These are phyloP conservation scores for Patellifolia procumbens DNA, from an alignment of 179 eudicot genomes.

Conservation along the genomic window DNA sequence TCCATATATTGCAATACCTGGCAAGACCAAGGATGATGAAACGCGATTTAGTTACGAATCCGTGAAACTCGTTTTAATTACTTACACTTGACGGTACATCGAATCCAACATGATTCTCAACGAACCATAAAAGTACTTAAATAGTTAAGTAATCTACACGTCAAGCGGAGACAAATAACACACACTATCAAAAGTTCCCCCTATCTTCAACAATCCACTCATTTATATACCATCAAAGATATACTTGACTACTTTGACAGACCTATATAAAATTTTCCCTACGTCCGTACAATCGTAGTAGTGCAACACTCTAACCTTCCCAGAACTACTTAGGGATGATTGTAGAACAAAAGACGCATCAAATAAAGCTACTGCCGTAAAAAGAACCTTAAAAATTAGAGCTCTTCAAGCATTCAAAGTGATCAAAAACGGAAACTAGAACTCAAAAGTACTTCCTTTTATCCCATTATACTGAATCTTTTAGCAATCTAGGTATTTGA, in stretches of 20 bases:
- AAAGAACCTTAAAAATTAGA: neutral
- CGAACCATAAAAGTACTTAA: neutral
- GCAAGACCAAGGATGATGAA: neutral
- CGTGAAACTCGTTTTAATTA: neutral
- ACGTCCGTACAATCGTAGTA: neutral
- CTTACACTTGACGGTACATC: neutral
- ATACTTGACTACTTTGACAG: neutral
- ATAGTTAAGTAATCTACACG: neutral
- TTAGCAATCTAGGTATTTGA: neutral
- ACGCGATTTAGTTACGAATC: neutral
- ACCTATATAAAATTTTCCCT: neutral
- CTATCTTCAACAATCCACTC: neutral
- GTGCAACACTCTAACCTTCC: too few species aligned
- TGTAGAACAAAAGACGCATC: neutral
- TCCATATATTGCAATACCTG: slow-evolving; percentile 15
- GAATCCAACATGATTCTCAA: neutral
- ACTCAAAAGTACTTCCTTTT: neutral
- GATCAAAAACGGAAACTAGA: neutral
- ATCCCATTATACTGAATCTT: neutral
- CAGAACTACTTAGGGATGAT: neutral
- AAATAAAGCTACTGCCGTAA: neutral
- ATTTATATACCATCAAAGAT: neutral
- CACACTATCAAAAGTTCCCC: neutral
- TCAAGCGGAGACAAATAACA: neutral
- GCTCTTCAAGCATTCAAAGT: neutral